These are phyloP conservation scores for Tirmania nivea DNA, from an alignment of 495 filamentous ascomycete genomes.

Conservation along the genomic window DNA sequence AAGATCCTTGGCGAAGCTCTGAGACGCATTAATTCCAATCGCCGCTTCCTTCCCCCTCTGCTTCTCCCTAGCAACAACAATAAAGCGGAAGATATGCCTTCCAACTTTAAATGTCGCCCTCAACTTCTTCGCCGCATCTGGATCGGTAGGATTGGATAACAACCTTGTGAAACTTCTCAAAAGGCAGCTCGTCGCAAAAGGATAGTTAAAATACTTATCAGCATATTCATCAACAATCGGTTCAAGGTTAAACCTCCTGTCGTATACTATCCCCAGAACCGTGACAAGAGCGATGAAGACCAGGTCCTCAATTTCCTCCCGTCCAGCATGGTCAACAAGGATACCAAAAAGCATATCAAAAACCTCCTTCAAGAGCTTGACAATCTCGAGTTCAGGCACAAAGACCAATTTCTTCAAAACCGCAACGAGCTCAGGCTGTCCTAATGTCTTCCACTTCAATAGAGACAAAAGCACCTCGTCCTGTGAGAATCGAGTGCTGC, in stretches of 20 bases:
- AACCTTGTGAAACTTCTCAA: conserved; percentile 69
- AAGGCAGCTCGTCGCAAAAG: conserved; percentile 80
- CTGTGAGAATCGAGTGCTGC: conserved; percentile 88
- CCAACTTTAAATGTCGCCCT: conserved; percentile 91
- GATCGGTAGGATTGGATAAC: conserved; percentile 53
- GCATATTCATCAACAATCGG: conserved; percentile 82
- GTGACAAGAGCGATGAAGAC: conserved; percentile 78
- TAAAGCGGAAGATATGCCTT: conserved; percentile 80
- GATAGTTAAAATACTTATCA: conserved; percentile 76
- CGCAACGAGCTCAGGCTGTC: conserved; percentile 42
- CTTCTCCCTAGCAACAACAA: conserved; percentile 67
- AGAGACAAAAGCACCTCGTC: conserved; percentile 72
- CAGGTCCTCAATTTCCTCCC: conserved; percentile 78
- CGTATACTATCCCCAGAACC: conserved; percentile 80
- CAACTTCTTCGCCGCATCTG: conserved; percentile 58
- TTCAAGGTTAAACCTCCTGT: conserved; percentile 75
- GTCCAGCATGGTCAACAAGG: conserved; percentile 64
- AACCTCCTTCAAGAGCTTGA: conserved; percentile 76
- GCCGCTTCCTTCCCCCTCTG: conserved; percentile 74
- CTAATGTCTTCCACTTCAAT: conserved; percentile 61
- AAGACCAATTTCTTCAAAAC: conserved; percentile 66
- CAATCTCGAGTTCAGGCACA: conserved; percentile 91
- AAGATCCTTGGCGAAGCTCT: conserved; percentile 57
- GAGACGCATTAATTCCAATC: conserved; percentile 61
- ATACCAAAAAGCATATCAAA: conserved; percentile 85